Conservation (phyloP, 2,329 filamentous ascomycete genomes). For the Mycosphaerella sp. region DNA sequence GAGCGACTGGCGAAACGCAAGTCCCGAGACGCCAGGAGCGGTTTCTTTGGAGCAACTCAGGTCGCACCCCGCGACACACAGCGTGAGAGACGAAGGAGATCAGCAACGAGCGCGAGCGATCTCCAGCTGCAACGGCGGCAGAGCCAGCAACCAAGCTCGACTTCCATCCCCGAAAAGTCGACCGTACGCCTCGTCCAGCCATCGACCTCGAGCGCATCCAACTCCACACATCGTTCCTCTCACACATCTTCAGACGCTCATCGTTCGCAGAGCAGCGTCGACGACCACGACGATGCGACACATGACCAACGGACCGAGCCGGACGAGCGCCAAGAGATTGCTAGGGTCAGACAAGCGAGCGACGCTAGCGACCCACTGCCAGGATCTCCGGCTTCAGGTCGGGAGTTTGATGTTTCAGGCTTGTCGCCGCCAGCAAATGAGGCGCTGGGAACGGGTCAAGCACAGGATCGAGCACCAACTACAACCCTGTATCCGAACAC, state of each 20-base stretch:
- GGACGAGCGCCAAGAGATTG: slow-evolving; percentile 12
- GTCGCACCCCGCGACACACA: slow-evolving; percentile 21
- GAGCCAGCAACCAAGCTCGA: slow-evolving; percentile 10
- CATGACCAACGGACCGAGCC: slow-evolving; percentile 1
- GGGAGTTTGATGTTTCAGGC: slow-evolving; percentile 30
- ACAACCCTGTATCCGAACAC: slow-evolving; percentile 24
- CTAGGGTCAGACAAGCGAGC: slow-evolving; percentile 26
- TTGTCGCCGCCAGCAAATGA: slow-evolving; percentile 23
- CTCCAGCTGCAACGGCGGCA: slow-evolving; percentile 3
- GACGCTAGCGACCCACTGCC: slow-evolving; percentile 26
- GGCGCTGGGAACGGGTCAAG: slow-evolving; percentile 21
- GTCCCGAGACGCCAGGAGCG: slow-evolving; percentile 1
- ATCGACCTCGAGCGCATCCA: slow-evolving; percentile 19
- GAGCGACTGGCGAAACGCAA: slow-evolving; percentile 6
- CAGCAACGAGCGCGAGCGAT: slow-evolving; percentile 15
- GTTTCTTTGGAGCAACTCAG: slow-evolving; percentile 24
- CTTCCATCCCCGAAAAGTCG: slow-evolving; percentile 14
- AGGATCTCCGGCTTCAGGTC: slow-evolving; percentile 24
- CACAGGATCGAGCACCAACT: slow-evolving; percentile 20
- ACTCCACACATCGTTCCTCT: neutral
- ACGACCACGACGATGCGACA: slow-evolving; percentile 7
- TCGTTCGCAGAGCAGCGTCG: slow-evolving; percentile 2
- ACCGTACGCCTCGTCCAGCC: slow-evolving; percentile 33
- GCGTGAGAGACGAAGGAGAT: slow-evolving; percentile 17
- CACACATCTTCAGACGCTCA: slow-evolving; percentile 6